phyloP scores from a whole-genome alignment of 2,329 filamentous ascomycete genomes.

The Aspergillus caelatus region DNA sequence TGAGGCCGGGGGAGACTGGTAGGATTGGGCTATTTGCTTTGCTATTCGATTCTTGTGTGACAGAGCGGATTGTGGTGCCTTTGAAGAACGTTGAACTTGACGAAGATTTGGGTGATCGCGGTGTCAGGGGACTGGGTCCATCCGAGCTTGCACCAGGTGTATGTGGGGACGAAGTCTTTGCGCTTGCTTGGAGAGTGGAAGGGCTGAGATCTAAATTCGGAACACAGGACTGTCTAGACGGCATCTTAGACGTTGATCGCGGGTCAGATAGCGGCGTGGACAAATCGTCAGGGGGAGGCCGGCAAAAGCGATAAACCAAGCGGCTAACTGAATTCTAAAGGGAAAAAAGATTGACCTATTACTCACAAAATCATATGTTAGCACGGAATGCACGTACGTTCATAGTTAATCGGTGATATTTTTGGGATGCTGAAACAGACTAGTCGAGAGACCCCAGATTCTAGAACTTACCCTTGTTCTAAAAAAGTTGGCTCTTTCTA shows the following conservation, averaged over 20 bases:
- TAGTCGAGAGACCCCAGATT: slow-evolving; percentile 9
- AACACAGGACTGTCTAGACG: slow-evolving; percentile 39
- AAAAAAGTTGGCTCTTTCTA: background rate
- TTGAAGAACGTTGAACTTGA: slow-evolving; percentile 42
- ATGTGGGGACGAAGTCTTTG: slow-evolving; percentile 35
- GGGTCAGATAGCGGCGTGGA: slow-evolving; percentile 11
- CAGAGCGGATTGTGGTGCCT: slow-evolving; percentile 44
- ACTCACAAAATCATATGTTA: background rate
- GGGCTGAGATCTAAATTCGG: slow-evolving; percentile 43
- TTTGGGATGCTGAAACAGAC: slow-evolving; percentile 6
- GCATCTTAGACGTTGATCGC: slow-evolving; percentile 34
- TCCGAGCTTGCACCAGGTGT: slow-evolving; percentile 41
- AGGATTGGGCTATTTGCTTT: slow-evolving; percentile 31
- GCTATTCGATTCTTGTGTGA: slow-evolving; percentile 40
- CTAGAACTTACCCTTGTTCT: slow-evolving; percentile 15
- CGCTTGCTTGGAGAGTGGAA: slow-evolving; percentile 32
- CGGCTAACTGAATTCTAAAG: slow-evolving; percentile 2
- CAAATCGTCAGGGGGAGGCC: slow-evolving; percentile 2
- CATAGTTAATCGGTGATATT: slow-evolving; percentile 1
- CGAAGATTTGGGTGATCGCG: slow-evolving; percentile 41
- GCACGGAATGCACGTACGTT: background rate
- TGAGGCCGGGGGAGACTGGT: slow-evolving; percentile 30
- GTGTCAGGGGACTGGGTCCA: slow-evolving; percentile 38
- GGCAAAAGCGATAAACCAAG: slow-evolving; percentile 10
- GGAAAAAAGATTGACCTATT: background rate